Evolutionary conservation across 345 rosid species (phyloP).

Genomic region (Camelina hispida): DNA sequence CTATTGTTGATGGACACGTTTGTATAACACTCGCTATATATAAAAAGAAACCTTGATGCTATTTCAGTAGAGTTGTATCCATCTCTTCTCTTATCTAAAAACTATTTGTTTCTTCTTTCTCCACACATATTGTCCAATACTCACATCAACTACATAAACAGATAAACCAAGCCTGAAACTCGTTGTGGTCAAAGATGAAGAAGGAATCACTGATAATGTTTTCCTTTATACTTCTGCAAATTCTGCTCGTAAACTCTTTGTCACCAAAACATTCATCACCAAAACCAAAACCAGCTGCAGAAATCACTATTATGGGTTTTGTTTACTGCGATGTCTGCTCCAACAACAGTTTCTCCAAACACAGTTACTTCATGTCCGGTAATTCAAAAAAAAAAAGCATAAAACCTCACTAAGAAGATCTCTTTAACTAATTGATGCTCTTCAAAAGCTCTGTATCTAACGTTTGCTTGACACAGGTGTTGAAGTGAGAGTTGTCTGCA

Average conservation of each 20-base stretch:
- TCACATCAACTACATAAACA: constrained; percentile 5
- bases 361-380: constrained; percentile 99
- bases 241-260: constrained; percentile 44
- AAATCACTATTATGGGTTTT: constrained; percentile 81
- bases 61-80: neutral
- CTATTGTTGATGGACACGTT: constrained; percentile 10
- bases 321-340: constrained; percentile 98
- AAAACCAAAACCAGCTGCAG: constrained; percentile 48
- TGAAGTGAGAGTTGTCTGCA: constrained; percentile 84
- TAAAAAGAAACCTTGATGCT: constrained; percentile 20
- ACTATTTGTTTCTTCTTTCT: constrained; percentile 21
- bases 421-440: neutral
- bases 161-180: constrained; percentile 1
- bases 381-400: neutral
- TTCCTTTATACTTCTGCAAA: constrained; percentile 47
- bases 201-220: constrained; percentile 2
- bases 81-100: constrained; percentile 23
- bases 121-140: neutral
- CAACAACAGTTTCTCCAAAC: constrained; percentile 89
- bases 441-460: neutral
- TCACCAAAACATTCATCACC: constrained; percentile 47
- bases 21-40: constrained; percentile 18
- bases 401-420: neutral
- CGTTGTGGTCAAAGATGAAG: constrained; percentile 17
- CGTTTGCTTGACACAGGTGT: constrained; percentile 59